Base-by-base conservation (phyloP, 129 eudicot genomes). In the Apium graveolens region DNA sequence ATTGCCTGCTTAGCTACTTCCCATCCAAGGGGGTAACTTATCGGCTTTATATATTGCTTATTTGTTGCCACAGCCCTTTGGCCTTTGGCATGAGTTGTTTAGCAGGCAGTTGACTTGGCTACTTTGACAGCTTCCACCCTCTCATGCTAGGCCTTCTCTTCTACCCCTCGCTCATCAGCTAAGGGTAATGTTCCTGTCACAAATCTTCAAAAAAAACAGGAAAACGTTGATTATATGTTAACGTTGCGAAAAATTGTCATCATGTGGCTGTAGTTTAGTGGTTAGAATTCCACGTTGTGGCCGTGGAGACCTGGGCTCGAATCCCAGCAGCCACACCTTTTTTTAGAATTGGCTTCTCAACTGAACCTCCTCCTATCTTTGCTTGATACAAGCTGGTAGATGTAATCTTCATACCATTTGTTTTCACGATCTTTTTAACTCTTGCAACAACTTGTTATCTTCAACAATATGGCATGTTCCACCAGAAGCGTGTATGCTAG, bases 281-380 rank as follows among this genome's bases (percentile, higher is more conserved):
- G 57, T 73, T 4, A 73, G 57, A 73, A 73, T 73, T 73, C 60
- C 77, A 73, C 77, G 60, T 73, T 73, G 77, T 73, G 77, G 77
- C 77, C 96, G 98, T 91, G 94, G 96, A 94, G 98, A 95, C 98
- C 98, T 91, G 96, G 93, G 98, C 98, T 94, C 94, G 97, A 94
- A 91, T 94, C 97, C 98, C 98, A 91, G 98, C 97, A 91, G 94
- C 97, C 98, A 91, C 98, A 89, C 7, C 12, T 11, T 7, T 35
- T 71, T 71, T 44, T 9, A 2, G n/a, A n/a, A n/a, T n/a, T n/a
- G n/a, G n/a, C n/a, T n/a, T n/a, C n/a, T n/a, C n/a, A n/a, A n/a
- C n/a, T n/a, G n/a, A n/a, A n/a, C n/a, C n/a, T n/a, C n/a, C n/a
- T n/a, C n/a, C n/a, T n/a, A n/a, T n/a, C n/a, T n/a, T n/a, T n/a